Evolutionary conservation across 495 filamentous ascomycete genomes (phyloP), one percentile per base, ranked within the genome.

Genomic region (Aspergillus kassunensis): DNA sequence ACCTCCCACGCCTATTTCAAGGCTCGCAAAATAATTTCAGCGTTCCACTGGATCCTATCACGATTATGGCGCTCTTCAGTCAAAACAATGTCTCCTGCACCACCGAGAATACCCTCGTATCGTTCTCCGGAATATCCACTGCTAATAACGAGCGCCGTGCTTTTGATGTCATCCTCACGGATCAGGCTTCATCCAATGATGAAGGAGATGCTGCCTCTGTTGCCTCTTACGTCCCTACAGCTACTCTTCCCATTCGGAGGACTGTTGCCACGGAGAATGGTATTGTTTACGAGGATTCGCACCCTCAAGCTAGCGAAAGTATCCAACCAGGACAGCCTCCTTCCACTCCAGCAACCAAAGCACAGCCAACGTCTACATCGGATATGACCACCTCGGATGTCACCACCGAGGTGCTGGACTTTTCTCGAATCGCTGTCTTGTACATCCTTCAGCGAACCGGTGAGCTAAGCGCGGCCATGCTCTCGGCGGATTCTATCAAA

Each of bases 71-170:
- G 0, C 78, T 90, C 41, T 91, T 98, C 67, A 89, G 84, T 60
- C 68, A 78, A 34, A 82, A 74, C 29, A 84, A 84, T 51, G 73
- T 95, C 27, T 84, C 83, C 41, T 98, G 93, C 67, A 81, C 78
- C 1, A 80, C 83, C 0, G 83, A 96, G 68, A 97, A 97, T 54
- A 83, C 88, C 0, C 79, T 98, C 18, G 84, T 97, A 7, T 86
- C 88, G 0, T 95, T 98, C 59, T 78, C 84, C 48, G 81, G 84
- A 23, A 58, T 67, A 25, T 70, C 20, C 8, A 59, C 29, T 40
- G 49, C 43, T 31, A 65, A 33, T 36, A 66, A 42, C 40, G 61
- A 58, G 33, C 65, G 69, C 34, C 71, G 71, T 18, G 55, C 59
- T 13, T 10, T 36, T 18, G 45, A 48, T 31, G 25, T 16, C n/a